Evolutionary conservation across 352 stramenopile species (phyloP).

Genomic region (Phytopythium mirpurense): DNA sequence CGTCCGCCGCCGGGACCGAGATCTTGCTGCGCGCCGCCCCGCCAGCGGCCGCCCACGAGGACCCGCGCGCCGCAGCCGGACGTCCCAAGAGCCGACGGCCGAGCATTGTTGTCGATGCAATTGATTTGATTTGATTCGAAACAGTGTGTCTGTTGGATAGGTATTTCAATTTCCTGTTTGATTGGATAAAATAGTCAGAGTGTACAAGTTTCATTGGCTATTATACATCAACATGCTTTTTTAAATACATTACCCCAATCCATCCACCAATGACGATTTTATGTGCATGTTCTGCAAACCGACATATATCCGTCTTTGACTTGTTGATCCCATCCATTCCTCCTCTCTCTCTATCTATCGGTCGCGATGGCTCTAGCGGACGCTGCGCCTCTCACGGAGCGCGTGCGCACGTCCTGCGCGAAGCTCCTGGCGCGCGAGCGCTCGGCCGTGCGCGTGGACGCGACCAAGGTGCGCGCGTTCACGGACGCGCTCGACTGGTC

Average conservation of each 20-base stretch:
- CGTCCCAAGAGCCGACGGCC: neutral
- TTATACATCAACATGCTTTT: too few relatives aligned
- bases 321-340: too few relatives aligned
- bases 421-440: constrained; percentile 35
- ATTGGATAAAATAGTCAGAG: too few relatives aligned
- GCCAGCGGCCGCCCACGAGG: neutral
- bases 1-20: constrained; percentile 20
- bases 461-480: constrained; percentile 43
- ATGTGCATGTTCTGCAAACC: too few relatives aligned
- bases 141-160: too few relatives aligned
- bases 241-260: too few relatives aligned
- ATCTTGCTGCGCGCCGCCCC: constrained; percentile 19
- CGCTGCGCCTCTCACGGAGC: constrained; percentile 24
- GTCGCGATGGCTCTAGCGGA: neutral
- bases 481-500: constrained; percentile 40
- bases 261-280: too few relatives aligned
- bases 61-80: neutral
- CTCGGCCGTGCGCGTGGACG: constrained; percentile 43
- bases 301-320: too few relatives aligned
- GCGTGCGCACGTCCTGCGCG: constrained; percentile 51
- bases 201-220: too few relatives aligned
- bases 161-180: too few relatives aligned
- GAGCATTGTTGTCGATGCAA: neutral
- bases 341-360: too few relatives aligned
- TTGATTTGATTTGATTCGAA: neutral